Percentiles rank a stretch among this genome's conserved stretches.
These are phyloP conservation scores for Macrolepiota fuliginosa DNA, from an alignment of 768 basidiomycete species.

Conservation along the genomic window DNA sequence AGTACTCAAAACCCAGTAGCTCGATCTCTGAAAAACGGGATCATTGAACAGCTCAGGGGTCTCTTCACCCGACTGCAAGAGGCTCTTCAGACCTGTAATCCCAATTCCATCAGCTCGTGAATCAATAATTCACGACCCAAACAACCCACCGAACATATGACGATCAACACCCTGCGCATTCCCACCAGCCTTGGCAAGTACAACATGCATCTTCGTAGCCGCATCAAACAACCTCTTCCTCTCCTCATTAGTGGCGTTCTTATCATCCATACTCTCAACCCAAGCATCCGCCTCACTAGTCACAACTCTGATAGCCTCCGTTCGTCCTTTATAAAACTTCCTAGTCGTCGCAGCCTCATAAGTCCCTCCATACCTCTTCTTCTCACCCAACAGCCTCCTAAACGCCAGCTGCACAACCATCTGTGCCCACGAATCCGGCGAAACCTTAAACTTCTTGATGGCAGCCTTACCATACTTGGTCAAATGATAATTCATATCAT, in stretches of 20 bases:
- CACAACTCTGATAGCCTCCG: constrained; percentile 90
- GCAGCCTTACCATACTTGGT: constrained; percentile 82
- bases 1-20: constrained; percentile 87
- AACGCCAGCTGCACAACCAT: constrained; percentile 91
- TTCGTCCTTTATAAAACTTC: constrained; percentile 84
- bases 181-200: constrained; percentile 63
- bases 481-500: constrained; percentile 58
- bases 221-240: constrained; percentile 51
- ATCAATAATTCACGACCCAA: neutral
- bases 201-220: constrained; percentile 65
- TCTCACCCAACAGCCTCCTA: constrained; percentile 56
- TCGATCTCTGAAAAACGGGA: constrained; percentile 67
- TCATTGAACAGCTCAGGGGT: constrained; percentile 74
- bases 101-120: neutral
- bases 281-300: constrained; percentile 75
- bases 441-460: constrained; percentile 85
- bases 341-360: constrained; percentile 95
- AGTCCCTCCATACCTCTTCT: constrained; percentile 68
- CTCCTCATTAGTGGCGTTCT: constrained; percentile 33
- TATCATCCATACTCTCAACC: constrained; percentile 71
- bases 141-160: constrained; percentile 72
- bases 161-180: constrained; percentile 80
- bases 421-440: constrained; percentile 95
- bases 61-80: constrained; percentile 58
- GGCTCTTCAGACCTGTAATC: constrained; percentile 63